Conservation (phyloP, 805 yeast species). For the Wickerhamomyces rabaulensis region DNA sequence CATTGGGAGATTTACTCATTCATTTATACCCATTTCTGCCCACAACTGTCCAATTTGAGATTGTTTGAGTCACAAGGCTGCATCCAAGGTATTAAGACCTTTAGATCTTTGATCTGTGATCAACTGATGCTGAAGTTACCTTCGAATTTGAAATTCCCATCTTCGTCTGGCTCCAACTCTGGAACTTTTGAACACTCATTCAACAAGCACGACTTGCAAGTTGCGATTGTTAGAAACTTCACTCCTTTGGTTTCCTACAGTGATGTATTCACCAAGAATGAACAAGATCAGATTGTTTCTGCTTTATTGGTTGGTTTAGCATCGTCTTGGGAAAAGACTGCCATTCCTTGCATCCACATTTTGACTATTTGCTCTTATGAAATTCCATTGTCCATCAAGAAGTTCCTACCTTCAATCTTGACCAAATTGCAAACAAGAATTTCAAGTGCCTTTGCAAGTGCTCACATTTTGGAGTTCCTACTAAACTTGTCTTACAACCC, state of each 20-base stretch:
- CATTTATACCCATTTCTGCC: conserved; percentile 61
- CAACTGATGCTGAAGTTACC: conserved; percentile 52
- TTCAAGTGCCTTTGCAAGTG: conserved; percentile 60
- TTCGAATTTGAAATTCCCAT: conserved; percentile 33
- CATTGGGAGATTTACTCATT: conserved; percentile 72
- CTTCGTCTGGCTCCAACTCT: conserved; percentile 5
- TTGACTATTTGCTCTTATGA: conserved; percentile 78
- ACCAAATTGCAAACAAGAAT: conserved; percentile 72
- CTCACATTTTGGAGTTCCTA: conserved; percentile 73
- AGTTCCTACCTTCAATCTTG: conserved; percentile 60
- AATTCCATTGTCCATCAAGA: conserved; percentile 66
- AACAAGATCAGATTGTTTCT: conserved; percentile 59
- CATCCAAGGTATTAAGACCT: conserved; percentile 32
- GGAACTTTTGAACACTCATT: conserved; percentile 22
- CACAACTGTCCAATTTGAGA: conserved; percentile 56
- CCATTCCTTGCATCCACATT: conserved; percentile 72
- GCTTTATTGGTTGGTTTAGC: conserved; percentile 57
- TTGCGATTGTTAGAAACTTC: conserved; percentile 55
- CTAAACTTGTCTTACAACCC: conserved; percentile 63
- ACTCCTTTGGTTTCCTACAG: conserved; percentile 62
- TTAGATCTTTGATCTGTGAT: conserved; percentile 48
- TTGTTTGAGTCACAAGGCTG: conserved; percentile 39
- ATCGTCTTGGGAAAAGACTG: conserved; percentile 75
- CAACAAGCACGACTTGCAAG: conserved; percentile 58
- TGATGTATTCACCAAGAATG: conserved; percentile 44